phyloP scores from a whole-genome alignment of 345 rosid species.

The Carallia pectinifolia region DNA sequence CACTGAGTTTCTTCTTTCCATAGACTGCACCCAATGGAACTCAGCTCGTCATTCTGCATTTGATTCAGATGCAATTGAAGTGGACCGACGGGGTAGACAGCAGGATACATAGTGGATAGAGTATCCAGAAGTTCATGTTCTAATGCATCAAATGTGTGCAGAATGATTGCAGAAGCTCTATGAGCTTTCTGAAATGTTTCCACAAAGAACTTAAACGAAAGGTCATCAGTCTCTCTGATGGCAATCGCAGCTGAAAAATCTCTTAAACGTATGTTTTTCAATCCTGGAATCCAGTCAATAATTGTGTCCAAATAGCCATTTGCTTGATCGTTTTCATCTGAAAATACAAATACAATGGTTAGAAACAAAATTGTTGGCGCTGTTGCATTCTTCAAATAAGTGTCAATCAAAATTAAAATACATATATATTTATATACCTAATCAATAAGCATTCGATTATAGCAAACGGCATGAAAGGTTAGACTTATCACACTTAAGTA shows the following conservation, averaged over 20 bases:
- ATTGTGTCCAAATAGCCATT: not conserved
- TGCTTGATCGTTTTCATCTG: not conserved
- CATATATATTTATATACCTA: too few species aligned
- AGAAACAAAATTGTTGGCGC: not conserved
- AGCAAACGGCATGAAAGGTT: too few species aligned
- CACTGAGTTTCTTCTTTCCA: not conserved
- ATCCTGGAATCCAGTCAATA: conserved; percentile 7
- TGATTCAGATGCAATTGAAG: conserved; percentile 2
- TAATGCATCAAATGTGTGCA: not conserved
- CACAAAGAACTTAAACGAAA: not conserved
- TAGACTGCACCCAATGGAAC: not conserved
- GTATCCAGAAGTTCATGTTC: not conserved
- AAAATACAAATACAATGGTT: not conserved
- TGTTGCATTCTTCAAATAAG: too few species aligned
- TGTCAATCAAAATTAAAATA: too few species aligned
- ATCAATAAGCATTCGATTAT: too few species aligned
- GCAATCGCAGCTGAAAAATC: not conserved
- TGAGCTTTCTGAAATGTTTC: not conserved
- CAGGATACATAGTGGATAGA: not conserved
- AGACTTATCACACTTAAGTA: too few species aligned
- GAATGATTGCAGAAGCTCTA: not conserved
- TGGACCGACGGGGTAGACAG: not conserved
- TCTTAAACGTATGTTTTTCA: not conserved
- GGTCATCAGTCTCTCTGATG: not conserved
- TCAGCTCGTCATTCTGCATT: not conserved